Percentiles rank a stretch among this genome's conserved stretches.
These are phyloP conservation scores for Striga hermonthica DNA, from an alignment of 305 asterid genomes.

Conservation along the genomic window DNA sequence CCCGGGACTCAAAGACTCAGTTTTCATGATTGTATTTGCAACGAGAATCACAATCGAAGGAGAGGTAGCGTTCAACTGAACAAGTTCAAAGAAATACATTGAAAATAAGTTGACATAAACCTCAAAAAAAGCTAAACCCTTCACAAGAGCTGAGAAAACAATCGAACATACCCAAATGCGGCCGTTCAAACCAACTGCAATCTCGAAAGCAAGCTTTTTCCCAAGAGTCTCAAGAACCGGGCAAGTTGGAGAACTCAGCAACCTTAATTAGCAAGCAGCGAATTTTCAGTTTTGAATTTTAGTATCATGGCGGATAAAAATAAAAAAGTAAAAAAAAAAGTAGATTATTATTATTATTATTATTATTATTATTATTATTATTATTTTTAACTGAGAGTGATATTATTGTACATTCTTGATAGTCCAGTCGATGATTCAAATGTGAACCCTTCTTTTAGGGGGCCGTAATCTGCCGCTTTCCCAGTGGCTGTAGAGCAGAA, in stretches of 20 bases:
- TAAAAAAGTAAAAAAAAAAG: conserved; percentile 3
- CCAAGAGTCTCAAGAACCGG: conserved; percentile 90
- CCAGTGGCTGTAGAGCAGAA: conserved; percentile 53
- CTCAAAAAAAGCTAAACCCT: neutral
- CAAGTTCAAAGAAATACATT: conserved; percentile 12
- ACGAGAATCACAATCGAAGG: conserved; percentile 66
- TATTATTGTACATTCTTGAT: conserved; percentile 68
- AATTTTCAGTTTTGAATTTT: neutral
- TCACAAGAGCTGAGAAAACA: neutral
- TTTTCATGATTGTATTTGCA: conserved; percentile 74
- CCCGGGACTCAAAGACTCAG: conserved; percentile 70
- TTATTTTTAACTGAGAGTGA: conserved; percentile 12
- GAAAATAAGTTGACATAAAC: too few species aligned
- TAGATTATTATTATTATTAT: neutral
- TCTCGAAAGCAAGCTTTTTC: conserved; percentile 89
- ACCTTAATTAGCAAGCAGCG: conserved; percentile 43
- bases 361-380: neutral
- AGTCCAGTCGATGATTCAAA: conserved; percentile 92
- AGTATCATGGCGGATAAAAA: neutral
- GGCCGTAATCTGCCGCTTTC: conserved; percentile 91
- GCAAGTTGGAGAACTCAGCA: conserved; percentile 79
- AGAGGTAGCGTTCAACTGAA: conserved; percentile 73
- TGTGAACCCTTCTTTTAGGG: conserved; percentile 84
- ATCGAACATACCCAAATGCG: conserved; percentile 82
- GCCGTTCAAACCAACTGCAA: conserved; percentile 90